These are phyloP conservation scores for Cercospora nicotianae DNA, from an alignment of 2,329 filamentous ascomycete genomes.

Conservation along the genomic window DNA sequence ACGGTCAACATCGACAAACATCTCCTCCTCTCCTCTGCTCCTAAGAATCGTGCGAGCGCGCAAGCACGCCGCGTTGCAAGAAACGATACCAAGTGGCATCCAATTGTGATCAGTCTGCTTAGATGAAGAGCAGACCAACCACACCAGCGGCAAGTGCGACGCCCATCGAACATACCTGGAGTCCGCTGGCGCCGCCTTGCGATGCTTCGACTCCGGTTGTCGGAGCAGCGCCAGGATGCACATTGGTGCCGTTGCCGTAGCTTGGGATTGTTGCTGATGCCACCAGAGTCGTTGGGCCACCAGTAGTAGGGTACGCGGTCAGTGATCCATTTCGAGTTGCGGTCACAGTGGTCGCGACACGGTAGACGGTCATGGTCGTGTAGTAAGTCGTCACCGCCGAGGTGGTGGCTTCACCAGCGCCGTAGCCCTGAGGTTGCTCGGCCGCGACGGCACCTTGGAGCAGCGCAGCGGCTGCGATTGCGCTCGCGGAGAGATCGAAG, in stretches of 20 bases:
- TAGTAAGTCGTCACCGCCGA: conserved; percentile 30
- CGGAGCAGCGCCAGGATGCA: conserved; percentile 15
- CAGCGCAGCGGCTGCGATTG: conserved; percentile 22
- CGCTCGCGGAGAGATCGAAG: conserved; percentile 26
- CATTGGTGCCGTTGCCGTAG: conserved; percentile 25
- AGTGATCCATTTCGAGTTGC: conserved; percentile 27
- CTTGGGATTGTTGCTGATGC: not conserved
- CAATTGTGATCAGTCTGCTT: not conserved
- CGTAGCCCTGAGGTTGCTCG: conserved; percentile 15
- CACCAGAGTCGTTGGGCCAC: not conserved
- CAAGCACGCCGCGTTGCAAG: conserved; percentile 11
- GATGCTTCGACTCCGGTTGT: conserved; percentile 17
- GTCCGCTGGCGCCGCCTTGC: conserved; percentile 23
- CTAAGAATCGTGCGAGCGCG: conserved; percentile 1
- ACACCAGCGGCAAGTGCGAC: conserved; percentile 27
- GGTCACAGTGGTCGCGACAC: conserved; percentile 33
- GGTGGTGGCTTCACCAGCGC: conserved; percentile 15
- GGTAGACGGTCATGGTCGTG: conserved; percentile 32
- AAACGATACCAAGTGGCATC: conserved; percentile 17
- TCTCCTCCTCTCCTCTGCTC: conserved; percentile 1
- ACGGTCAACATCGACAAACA: conserved; percentile 12
- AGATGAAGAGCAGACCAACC: conserved; percentile 24
- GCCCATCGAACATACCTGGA: conserved; percentile 21
- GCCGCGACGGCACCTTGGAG: conserved; percentile 20
- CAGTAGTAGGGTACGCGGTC: conserved; percentile 6